Conservation (phyloP, 768 basidiomycete species). For the Phlebiopsis flavidoalba region DNA sequence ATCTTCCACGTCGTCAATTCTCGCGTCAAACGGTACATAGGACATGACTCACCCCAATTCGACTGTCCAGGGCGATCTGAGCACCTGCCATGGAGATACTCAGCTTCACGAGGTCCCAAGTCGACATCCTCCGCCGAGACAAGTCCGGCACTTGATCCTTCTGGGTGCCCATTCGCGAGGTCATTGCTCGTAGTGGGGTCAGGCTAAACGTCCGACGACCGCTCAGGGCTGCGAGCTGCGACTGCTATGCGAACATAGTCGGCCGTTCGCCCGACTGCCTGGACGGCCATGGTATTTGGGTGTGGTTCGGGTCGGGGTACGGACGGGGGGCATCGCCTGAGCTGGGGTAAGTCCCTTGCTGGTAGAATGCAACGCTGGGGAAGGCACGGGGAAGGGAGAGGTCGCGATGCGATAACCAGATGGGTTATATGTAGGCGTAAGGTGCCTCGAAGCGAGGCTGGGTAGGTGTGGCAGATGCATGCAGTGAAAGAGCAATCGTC, state of each 20-base stretch:
- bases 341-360: slow-evolving; percentile 61
- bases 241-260: too few species aligned
- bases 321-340: slow-evolving; percentile 37
- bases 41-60: slow-evolving; percentile 71
- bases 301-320: slow-evolving; percentile 79
- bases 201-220: slow-evolving; percentile 2
- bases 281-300: slow-evolving; percentile 75
- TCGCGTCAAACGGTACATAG: neutral
- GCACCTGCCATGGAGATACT: slow-evolving; percentile 93
- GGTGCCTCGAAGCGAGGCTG: neutral
- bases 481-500: neutral
- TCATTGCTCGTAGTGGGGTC: slow-evolving; percentile 5
- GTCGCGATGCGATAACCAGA: neutral
- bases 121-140: slow-evolving; percentile 25
- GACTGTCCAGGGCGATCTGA: slow-evolving; percentile 93
- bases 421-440: slow-evolving; percentile 8
- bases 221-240: too few species aligned
- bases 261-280: slow-evolving; percentile 13
- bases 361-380: neutral
- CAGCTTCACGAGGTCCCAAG: slow-evolving; percentile 58
- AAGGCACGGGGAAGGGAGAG: neutral
- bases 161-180: slow-evolving; percentile 12
- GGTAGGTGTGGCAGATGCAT: neutral
- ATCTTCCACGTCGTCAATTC: slow-evolving; percentile 34
- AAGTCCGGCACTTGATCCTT: slow-evolving; percentile 7